Evolutionary conservation across 306 rosid species (phyloP).

Genomic region (Vigna radiata): DNA sequence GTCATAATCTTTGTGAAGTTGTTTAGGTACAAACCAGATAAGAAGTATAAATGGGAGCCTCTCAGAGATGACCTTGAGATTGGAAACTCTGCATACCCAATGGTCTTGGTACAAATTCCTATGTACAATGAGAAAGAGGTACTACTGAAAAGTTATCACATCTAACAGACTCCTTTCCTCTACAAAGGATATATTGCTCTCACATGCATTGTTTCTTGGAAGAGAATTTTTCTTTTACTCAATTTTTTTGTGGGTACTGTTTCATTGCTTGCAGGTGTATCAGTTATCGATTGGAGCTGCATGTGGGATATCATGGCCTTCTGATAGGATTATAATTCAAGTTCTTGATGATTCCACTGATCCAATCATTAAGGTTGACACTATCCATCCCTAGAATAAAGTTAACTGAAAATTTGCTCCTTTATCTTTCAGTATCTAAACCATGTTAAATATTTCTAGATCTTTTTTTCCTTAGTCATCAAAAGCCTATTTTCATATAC

Average conservation of each 20-base stretch:
- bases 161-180: background rate
- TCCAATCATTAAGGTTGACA: constrained; percentile 65
- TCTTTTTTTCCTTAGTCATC: constrained; percentile 23
- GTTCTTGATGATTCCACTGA: constrained; percentile 86
- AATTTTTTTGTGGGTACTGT: constrained; percentile 29
- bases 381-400: constrained; percentile 42
- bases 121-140: constrained; percentile 81
- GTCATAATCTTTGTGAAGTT: constrained; percentile 66
- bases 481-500: background rate
- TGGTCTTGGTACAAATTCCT: constrained; percentile 75
- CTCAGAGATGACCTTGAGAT: constrained; percentile 79
- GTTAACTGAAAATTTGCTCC: constrained; percentile 24
- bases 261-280: constrained; percentile 59
- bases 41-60: constrained; percentile 79
- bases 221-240: background rate
- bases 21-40: constrained; percentile 62
- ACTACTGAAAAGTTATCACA: background rate
- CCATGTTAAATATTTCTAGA: background rate
- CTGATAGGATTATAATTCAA: constrained; percentile 73
- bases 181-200: background rate
- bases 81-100: constrained; percentile 63
- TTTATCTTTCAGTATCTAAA: constrained; percentile 33
- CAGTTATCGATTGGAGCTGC: constrained; percentile 76
- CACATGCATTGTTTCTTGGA: background rate
- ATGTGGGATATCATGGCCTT: constrained; percentile 76